A percentile compares a stretch with the other conserved stretches of the same genome.
Evolutionary conservation across 1,139 yeast genomes (phyloP).

Genomic region (Kodamaea alishanica): DNA sequence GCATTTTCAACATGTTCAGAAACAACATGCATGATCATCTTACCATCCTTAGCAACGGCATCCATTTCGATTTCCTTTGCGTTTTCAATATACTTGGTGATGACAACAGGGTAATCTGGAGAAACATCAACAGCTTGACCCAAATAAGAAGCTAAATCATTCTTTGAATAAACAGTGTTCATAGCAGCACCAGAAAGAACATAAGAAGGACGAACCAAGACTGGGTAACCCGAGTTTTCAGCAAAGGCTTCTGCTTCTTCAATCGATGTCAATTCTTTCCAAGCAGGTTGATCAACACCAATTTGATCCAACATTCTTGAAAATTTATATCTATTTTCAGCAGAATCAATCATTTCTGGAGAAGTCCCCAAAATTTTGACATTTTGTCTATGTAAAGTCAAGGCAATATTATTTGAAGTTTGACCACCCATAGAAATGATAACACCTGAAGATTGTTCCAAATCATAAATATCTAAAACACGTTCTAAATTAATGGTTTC

Average conservation of each 20-base stretch:
- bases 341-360: constrained; percentile 97
- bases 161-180: constrained; percentile 91
- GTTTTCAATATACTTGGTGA: constrained; percentile 93
- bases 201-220: constrained; percentile 94
- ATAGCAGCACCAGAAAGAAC: constrained; percentile 98
- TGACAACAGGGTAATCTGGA: constrained; percentile 96
- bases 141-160: constrained; percentile 83
- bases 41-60: constrained; percentile 95
- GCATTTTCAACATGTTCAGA: constrained; percentile 99
- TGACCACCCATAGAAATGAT: constrained; percentile 99
- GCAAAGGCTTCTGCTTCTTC: constrained; percentile 94
- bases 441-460: constrained; percentile 89
- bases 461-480: constrained; percentile 90
- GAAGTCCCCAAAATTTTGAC: constrained; percentile 96
- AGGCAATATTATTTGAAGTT: constrained; percentile 94
- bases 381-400: constrained; percentile 88
- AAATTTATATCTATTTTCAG: constrained; percentile 97
- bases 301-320: constrained; percentile 95
- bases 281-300: constrained; percentile 98
- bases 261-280: constrained; percentile 95
- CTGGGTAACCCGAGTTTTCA: constrained; percentile 88
- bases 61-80: constrained; percentile 99
- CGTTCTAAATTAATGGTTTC: constrained; percentile 95
- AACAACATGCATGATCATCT: constrained; percentile 94
- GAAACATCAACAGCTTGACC: constrained; percentile 96